Conservation (phyloP, 2,329 filamentous ascomycete genomes). For the Fusarium sp. region DNA sequence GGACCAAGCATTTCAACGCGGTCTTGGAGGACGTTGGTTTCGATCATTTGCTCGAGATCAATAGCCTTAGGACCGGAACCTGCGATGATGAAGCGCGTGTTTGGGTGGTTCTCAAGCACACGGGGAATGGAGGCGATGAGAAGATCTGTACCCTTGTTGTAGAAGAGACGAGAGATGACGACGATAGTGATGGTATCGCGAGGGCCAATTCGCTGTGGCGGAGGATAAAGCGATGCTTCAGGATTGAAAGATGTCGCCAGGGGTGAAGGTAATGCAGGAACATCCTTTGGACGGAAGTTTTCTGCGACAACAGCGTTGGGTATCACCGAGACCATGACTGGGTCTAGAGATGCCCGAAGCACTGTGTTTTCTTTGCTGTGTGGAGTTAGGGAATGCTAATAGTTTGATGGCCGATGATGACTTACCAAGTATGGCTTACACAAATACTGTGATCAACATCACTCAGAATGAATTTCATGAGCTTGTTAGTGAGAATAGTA, state of each 20-base stretch:
- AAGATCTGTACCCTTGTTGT: constrained; percentile 97
- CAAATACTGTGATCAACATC: constrained; percentile 99
- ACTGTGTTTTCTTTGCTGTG: constrained; percentile 96
- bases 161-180: constrained; percentile 96
- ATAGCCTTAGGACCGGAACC: constrained; percentile 97
- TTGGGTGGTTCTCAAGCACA: constrained; percentile 87
- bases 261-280: constrained; percentile 50
- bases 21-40: constrained; percentile 92
- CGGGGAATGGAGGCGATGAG: constrained; percentile 96
- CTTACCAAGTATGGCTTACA: constrained; percentile 95
- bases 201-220: constrained; percentile 77
- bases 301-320: constrained; percentile 97
- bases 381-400: constrained; percentile 28
- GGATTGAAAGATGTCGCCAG: constrained; percentile 51
- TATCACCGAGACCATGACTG: constrained; percentile 96
- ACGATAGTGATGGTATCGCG: constrained; percentile 94
- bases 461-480: constrained; percentile 94
- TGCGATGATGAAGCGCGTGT: constrained; percentile 96
- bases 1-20: constrained; percentile 92
- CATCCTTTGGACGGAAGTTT: constrained; percentile 80
- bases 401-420: not conserved
- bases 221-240: constrained; percentile 51
- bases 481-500: constrained; percentile 96
- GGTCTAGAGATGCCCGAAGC: constrained; percentile 91
- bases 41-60: constrained; percentile 97